Percentiles rank a stretch among this genome's conserved stretches.
phyloP scores from a whole-genome alignment of 2,329 filamentous ascomycete genomes.

The Botryotinia calthae region DNA sequence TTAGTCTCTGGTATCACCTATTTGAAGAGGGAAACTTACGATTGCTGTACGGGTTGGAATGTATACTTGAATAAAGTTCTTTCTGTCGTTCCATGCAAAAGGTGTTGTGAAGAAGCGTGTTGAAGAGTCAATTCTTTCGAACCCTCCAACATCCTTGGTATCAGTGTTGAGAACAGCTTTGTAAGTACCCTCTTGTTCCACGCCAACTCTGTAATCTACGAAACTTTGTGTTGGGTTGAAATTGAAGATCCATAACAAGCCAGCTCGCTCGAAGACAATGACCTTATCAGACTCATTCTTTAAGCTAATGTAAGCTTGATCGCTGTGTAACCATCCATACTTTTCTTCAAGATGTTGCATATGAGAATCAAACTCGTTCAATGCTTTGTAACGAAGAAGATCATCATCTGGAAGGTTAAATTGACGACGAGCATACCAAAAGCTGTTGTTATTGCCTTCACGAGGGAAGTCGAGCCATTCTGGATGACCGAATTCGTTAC shows the following conservation, averaged over 20 bases:
- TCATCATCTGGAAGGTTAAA: constrained; percentile 87
- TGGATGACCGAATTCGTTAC: constrained; percentile 97
- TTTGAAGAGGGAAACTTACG: constrained; percentile 50
- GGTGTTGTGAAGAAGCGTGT: constrained; percentile 91
- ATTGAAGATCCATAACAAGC: constrained; percentile 92
- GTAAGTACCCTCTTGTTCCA: constrained; percentile 84
- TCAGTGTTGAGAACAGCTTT: constrained; percentile 83
- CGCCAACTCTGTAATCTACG: constrained; percentile 86
- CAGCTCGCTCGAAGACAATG: constrained; percentile 90
- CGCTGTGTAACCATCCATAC: constrained; percentile 83
- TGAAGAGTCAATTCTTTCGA: constrained; percentile 71
- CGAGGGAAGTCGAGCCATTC: constrained; percentile 99
- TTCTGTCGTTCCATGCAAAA: constrained; percentile 83
- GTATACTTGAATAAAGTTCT: constrained; percentile 92
- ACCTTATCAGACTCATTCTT: constrained; percentile 95
- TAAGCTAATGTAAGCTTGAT: constrained; percentile 87
- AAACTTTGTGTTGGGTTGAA: constrained; percentile 85
- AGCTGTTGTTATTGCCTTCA: constrained; percentile 87
- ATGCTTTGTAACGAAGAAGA: constrained; percentile 81
- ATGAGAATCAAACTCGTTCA: constrained; percentile 88
- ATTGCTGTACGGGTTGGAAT: constrained; percentile 80
- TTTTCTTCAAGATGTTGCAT: constrained; percentile 89
- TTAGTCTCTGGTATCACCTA: constrained; percentile 19
- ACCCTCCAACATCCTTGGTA: constrained; percentile 72
- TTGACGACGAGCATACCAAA: constrained; percentile 90